Percentiles rank a stretch among this genome's conserved stretches.
phyloP scores from a whole-genome alignment of 352 stramenopile species.

The Saprolegnia parasitica region DNA sequence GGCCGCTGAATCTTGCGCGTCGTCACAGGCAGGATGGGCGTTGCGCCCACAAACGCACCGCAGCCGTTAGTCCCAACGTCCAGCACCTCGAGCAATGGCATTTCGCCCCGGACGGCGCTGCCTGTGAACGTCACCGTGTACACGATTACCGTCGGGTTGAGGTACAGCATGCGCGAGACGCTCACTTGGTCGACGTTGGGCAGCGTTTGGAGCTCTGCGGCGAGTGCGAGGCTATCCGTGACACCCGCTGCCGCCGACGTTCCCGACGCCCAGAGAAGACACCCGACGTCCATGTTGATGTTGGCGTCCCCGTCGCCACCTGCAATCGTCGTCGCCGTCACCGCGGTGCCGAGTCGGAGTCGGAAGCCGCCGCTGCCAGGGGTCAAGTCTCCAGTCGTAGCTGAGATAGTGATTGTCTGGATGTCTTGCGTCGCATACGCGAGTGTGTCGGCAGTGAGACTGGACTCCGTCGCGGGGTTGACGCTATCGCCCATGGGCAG shows the following conservation, averaged over 20 bases:
- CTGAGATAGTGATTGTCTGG: slow-evolving; percentile 54
- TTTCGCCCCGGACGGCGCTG: slow-evolving; percentile 79
- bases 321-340: slow-evolving; percentile 71
- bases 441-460: slow-evolving; percentile 43
- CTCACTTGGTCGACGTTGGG: slow-evolving; percentile 68
- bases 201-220: slow-evolving; percentile 64
- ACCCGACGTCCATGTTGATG: slow-evolving; percentile 72
- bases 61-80: slow-evolving; percentile 92
- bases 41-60: slow-evolving; percentile 48
- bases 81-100: slow-evolving; percentile 79
- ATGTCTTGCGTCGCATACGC: slow-evolving; percentile 53
- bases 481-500: slow-evolving; percentile 22
- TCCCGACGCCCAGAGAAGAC: slow-evolving; percentile 70
- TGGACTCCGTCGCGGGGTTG: neutral
- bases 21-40: slow-evolving; percentile 23
- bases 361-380: slow-evolving; percentile 82
- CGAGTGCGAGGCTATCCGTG: slow-evolving; percentile 47
- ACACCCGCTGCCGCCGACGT: slow-evolving; percentile 33
- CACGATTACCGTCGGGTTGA: slow-evolving; percentile 50
- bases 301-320: slow-evolving; percentile 62
- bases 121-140: slow-evolving; percentile 93
- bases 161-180: slow-evolving; percentile 47
- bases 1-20: slow-evolving; percentile 43
- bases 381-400: slow-evolving; percentile 34
- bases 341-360: slow-evolving; percentile 86